Evolutionary conservation across 306 rosid species (phyloP).

Genomic region (Amphicarpaea edgeworthii): DNA sequence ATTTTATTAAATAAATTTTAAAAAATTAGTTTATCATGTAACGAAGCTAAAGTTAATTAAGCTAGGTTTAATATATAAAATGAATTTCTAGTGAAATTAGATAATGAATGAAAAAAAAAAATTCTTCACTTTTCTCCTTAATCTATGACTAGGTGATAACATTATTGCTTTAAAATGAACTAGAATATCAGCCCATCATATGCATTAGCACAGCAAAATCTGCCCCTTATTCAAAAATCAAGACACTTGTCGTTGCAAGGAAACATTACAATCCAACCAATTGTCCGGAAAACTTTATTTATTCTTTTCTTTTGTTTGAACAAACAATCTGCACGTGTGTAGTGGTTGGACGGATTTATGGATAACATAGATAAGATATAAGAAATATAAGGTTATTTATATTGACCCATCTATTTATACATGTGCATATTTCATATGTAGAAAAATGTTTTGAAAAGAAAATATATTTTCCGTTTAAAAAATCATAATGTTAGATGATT

Average conservation of each 20-base stretch:
- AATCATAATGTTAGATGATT: background rate
- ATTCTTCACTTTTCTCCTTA: constrained; percentile 4
- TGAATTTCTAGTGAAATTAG: background rate
- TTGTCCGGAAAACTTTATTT: background rate
- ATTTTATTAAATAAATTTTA: too few relatives aligned
- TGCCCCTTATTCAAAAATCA: background rate
- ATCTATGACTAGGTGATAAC: constrained; percentile 1
- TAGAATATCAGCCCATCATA: background rate
- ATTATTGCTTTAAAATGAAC: background rate
- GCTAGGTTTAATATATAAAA: too few relatives aligned
- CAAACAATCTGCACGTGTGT: background rate
- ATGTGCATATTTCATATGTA: background rate
- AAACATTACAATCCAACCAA: constrained; percentile 20
- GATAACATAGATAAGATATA: background rate
- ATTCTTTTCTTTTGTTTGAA: too few relatives aligned
- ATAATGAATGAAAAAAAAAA: background rate
- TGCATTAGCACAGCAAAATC: background rate
- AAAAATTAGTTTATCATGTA: too few relatives aligned
- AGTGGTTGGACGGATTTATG: background rate
- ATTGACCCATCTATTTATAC: background rate
- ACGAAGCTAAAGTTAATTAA: too few relatives aligned
- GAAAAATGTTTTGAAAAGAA: too few relatives aligned
- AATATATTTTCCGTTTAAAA: background rate
- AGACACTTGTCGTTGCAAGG: background rate
- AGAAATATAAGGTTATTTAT: background rate